Evolutionary conservation across 441 rosid species (phyloP).

Genomic region (Populus tomentosa): DNA sequence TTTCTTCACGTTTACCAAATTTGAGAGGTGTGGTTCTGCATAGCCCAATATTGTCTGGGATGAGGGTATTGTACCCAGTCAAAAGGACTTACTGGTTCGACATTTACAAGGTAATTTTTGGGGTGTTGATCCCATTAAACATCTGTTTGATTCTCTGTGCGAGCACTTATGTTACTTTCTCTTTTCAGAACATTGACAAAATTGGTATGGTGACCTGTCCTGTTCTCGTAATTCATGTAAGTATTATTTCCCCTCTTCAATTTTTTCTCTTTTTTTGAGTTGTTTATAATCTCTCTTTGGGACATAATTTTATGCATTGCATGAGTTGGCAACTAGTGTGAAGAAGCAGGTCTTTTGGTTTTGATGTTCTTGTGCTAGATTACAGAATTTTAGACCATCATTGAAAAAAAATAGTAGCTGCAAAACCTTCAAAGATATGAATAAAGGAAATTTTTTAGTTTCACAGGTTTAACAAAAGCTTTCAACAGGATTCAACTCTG

Average conservation of each 20-base stretch:
- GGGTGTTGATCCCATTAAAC: background rate
- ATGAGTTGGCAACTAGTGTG: background rate
- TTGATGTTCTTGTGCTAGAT: background rate
- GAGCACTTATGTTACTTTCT: constrained; percentile 9
- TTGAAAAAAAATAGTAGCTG: background rate
- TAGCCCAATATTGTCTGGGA: constrained; percentile 91
- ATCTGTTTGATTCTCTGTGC: constrained; percentile 4
- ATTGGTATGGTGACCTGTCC: constrained; percentile 70
- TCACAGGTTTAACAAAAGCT: background rate
- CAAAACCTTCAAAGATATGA: background rate
- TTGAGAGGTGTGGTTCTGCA: constrained; percentile 91
- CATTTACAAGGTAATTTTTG: constrained; percentile 67
- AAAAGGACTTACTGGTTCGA: constrained; percentile 94
- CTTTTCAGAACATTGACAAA: constrained; percentile 80
- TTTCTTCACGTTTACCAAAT: constrained; percentile 65
- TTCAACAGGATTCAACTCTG: background rate
- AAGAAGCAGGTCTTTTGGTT: background rate
- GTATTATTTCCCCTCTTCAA: constrained; percentile 22
- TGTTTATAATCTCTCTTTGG: background rate
- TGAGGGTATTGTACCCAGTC: constrained; percentile 85
- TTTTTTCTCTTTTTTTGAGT: constrained; percentile 2
- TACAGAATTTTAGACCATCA: background rate
- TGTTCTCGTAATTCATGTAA: constrained; percentile 84
- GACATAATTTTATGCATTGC: background rate
- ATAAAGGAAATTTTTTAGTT: background rate